phyloP scores from a whole-genome alignment of 805 yeast species.

The Wickerhamiella azyma region DNA sequence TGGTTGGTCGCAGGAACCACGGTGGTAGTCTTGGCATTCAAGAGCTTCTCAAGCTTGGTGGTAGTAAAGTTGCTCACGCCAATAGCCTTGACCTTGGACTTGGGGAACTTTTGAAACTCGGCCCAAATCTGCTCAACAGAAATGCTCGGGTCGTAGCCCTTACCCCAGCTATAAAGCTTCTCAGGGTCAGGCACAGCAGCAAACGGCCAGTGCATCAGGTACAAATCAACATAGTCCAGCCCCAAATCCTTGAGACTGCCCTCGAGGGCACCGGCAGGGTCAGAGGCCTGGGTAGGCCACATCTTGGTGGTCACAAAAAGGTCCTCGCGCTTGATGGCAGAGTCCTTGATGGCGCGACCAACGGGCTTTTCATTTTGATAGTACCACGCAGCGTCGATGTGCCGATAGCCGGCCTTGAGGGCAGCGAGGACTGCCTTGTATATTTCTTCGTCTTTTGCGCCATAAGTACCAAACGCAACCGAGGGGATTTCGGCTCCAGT shows the following conservation, averaged over 20 bases:
- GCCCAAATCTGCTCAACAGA: constrained; percentile 43
- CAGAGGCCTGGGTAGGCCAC: constrained; percentile 31
- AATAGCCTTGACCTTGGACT: constrained; percentile 39
- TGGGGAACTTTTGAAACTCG: constrained; percentile 41
- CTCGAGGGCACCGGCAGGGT: constrained; percentile 37
- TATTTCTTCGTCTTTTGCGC: constrained; percentile 31
- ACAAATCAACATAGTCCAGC: constrained; percentile 51
- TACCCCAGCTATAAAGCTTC: constrained; percentile 28
- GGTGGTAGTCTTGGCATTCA: constrained; percentile 31
- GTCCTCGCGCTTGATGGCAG: constrained; percentile 35
- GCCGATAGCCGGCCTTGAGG: constrained; percentile 52
- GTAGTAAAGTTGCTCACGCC: constrained; percentile 61
- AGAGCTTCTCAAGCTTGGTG: constrained; percentile 36
- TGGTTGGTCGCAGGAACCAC: constrained; percentile 60
- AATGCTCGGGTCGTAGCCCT: constrained; percentile 27
- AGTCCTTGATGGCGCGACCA: constrained; percentile 38
- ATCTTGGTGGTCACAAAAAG: constrained; percentile 52
- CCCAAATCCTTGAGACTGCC: constrained; percentile 38
- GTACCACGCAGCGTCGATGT: constrained; percentile 61
- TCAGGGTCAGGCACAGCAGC: constrained; percentile 23
- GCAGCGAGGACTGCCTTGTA: constrained; percentile 46
- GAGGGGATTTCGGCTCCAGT: constrained; percentile 52
- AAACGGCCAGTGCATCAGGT: constrained; percentile 48
- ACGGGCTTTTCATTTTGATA: constrained; percentile 57
- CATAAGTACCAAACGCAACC: constrained; percentile 55